phyloP scores from a whole-genome alignment of 805 yeast species.

The Candida sonorensis region DNA sequence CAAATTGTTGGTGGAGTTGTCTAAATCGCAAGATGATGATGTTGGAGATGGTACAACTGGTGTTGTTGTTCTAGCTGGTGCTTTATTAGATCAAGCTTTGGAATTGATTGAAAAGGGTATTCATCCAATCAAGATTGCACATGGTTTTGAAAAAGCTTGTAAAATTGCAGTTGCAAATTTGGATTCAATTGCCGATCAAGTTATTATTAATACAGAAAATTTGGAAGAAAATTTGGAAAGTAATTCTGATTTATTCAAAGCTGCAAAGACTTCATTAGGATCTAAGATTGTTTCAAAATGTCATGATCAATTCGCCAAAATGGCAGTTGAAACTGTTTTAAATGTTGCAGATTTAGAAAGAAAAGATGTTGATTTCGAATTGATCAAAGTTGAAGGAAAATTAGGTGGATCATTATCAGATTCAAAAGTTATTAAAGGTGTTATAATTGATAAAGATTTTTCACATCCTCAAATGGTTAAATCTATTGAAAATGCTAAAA shows the following conservation, averaged over 20 bases:
- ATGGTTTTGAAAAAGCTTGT: conserved; percentile 97
- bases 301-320: conserved; percentile 88
- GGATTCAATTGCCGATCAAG: conserved; percentile 50
- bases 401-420: conserved; percentile 92
- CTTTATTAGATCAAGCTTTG: conserved; percentile 87
- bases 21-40: conserved; percentile 95
- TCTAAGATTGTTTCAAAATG: conserved; percentile 92
- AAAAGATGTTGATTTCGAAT: conserved; percentile 94
- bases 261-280: conserved; percentile 92
- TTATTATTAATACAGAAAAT: conserved; percentile 24
- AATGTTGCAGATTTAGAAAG: conserved; percentile 88
- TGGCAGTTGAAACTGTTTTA: conserved; percentile 95
- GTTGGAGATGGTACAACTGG: conserved; percentile 99
- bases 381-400: conserved; percentile 91
- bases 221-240: conserved; percentile 23
- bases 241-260: conserved; percentile 64
- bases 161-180: conserved; percentile 77
- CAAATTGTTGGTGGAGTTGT: conserved; percentile 85
- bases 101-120: conserved; percentile 95
- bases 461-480: conserved; percentile 99
- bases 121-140: conserved; percentile 94
- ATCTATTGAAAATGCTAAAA: conserved; percentile 65
- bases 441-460: conserved; percentile 90
- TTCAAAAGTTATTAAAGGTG: conserved; percentile 82
- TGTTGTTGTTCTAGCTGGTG: conserved; percentile 94